Evolutionary conservation across 2,329 filamentous ascomycete genomes (phyloP).

Genomic region (Falciphora oryzae): DNA sequence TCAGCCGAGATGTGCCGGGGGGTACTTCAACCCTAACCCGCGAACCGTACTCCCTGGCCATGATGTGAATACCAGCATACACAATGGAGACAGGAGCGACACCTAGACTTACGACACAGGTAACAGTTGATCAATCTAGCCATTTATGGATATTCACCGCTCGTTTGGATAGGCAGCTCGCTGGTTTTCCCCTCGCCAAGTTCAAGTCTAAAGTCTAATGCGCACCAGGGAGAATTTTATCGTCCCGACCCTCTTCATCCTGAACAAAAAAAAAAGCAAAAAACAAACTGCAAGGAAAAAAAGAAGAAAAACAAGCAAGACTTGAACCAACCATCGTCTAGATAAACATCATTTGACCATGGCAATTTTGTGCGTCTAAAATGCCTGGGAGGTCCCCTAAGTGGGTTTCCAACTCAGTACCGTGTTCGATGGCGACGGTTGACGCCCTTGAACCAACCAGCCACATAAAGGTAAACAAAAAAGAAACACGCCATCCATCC

Average conservation of each 20-base stretch:
- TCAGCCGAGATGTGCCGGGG: not conserved
- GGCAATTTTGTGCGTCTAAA: not conserved
- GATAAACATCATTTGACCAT: not conserved
- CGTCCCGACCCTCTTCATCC: not conserved
- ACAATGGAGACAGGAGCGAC: too few relatives aligned
- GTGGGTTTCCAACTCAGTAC: slow-evolving; percentile 1
- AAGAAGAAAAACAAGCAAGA: not conserved
- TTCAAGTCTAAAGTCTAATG: not conserved
- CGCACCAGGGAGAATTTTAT: not conserved
- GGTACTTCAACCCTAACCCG: slow-evolving; percentile 6
- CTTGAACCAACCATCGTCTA: not conserved
- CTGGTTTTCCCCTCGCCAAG: not conserved
- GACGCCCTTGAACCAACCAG: not conserved
- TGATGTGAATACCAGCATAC: too few relatives aligned
- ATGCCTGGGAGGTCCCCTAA: not conserved
- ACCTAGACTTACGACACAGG: not conserved
- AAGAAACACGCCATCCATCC: not conserved
- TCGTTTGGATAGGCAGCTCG: not conserved
- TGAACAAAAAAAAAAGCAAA: not conserved
- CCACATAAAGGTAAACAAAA: not conserved
- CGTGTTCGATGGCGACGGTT: not conserved
- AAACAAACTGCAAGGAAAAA: not conserved
- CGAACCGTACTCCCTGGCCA: too few relatives aligned
- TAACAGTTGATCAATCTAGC: not conserved
- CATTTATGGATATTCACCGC: not conserved